Conservation (phyloP, 2,329 filamentous ascomycete species). For the Paraphaeosphaeria sporulosa region DNA sequence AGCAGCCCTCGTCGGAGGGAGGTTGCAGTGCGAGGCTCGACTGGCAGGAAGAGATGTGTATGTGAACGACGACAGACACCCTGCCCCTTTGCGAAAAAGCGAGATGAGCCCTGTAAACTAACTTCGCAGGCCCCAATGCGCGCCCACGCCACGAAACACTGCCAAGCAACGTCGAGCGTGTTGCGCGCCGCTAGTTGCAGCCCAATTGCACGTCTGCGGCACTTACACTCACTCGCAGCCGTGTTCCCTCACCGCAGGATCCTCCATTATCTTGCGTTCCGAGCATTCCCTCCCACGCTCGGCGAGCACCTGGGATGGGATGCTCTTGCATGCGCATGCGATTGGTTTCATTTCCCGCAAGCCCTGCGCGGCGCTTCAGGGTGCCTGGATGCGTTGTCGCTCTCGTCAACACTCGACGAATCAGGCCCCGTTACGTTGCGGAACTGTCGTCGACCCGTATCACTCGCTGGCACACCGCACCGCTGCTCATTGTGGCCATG, state of each 20-base stretch:
- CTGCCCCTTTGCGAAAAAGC: conserved; percentile 21
- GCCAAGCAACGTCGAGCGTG: conserved; percentile 16
- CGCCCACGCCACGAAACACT: conserved; percentile 22
- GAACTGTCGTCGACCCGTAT: conserved; percentile 2
- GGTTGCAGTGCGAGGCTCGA: neutral
- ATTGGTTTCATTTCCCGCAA: conserved; percentile 18
- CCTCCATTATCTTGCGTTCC: neutral
- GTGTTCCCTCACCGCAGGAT: conserved; percentile 1
- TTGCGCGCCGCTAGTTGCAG: neutral
- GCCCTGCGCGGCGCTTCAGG: conserved; percentile 17
- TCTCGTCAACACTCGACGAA: conserved; percentile 21
- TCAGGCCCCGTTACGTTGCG: conserved; percentile 22
- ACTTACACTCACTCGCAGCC: neutral
- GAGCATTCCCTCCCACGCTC: neutral
- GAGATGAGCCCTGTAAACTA: conserved; percentile 22
- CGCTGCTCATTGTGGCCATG: conserved; percentile 1
- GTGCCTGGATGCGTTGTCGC: conserved; percentile 25
- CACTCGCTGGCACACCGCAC: conserved; percentile 12
- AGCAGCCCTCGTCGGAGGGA: neutral
- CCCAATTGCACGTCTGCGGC: conserved; percentile 15
- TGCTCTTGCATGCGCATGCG: conserved; percentile 4
- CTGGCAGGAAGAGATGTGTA: neutral
- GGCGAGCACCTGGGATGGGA: conserved; percentile 8
- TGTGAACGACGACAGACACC: neutral
- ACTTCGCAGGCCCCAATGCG: conserved; percentile 16